These are phyloP conservation scores for Codiaeum variegatum DNA, from an alignment of 441 rosid species.

Conservation along the genomic window DNA sequence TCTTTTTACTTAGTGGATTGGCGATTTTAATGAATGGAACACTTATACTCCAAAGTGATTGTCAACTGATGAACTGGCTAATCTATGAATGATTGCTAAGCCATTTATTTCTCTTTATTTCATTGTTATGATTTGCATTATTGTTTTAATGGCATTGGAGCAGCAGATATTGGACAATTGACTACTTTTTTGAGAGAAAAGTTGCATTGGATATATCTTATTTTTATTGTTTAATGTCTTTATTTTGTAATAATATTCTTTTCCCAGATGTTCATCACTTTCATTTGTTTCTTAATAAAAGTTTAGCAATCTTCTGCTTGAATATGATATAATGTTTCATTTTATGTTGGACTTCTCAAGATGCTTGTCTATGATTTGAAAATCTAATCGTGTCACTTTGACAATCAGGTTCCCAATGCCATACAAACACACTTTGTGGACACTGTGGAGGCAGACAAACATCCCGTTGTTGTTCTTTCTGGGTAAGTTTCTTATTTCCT, in stretches of 20 bases:
- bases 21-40: background rate
- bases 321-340: background rate
- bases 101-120: constrained; percentile 1
- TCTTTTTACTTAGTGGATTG: background rate
- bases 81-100: constrained; percentile 2
- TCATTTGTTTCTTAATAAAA: background rate
- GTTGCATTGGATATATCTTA: background rate
- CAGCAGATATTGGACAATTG: background rate
- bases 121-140: background rate
- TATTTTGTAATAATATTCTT: background rate
- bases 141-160: background rate
- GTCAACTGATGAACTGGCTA: background rate
- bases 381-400: constrained; percentile 15
- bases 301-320: background rate
- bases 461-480: constrained; percentile 76
- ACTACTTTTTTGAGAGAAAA: constrained; percentile 4
- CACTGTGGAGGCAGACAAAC: constrained; percentile 56
- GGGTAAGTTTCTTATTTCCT: constrained; percentile 41
- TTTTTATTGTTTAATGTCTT: background rate
- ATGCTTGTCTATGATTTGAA: constrained; percentile 8
- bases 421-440: constrained; percentile 68
- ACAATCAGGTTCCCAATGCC: constrained; percentile 72
- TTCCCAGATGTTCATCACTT: background rate
- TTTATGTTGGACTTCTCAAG: constrained; percentile 1
- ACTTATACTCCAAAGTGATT: background rate